Base-by-base conservation (phyloP, 2,329 filamentous ascomycete species). In the Penicillium sp. region DNA sequence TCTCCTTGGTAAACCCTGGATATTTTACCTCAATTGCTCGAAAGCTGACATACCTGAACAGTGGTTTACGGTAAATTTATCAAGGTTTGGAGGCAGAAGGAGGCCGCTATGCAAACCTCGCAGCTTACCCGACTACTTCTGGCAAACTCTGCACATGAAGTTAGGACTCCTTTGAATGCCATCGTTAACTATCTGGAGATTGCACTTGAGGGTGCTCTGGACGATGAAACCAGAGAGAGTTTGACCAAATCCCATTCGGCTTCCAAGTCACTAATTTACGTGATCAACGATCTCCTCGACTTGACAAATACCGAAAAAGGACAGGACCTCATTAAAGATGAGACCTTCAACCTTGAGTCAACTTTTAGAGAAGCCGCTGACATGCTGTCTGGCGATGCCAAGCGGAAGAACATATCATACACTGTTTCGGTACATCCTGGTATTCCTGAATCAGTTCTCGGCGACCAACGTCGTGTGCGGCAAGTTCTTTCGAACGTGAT, bases 161-260 rank as follows among this genome's bases (percentile, higher is more conserved):
- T 96, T 9, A 87, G 93, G 50, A 96, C 92, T 0, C 92, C 92
- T 0, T 77, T 96, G 2, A 96, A 96, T 68, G 92, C 92, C 17
- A 96, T 96, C 68, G 95, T 96, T 74, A 96, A 96, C 67, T 96
- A 95, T 65, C 82, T 96, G 1, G 92, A 96, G 66, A 96, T 96
- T 62, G 92, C 92, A 0, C 77, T 96, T 1, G 92, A 96, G 75
- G 91, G 91, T 0, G 78, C 81, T 0, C 78, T 96, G 3, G 92
- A 96, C 62, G 79, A 85, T 17, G 92, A 96, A 69, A 96, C 90
- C 0, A 82, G 93, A 21, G 92, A 96, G 6, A 95, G 94, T 59
- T 78, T 96, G 6, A 83, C 89, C 0, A 89, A 87, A 64, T 96
- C 92, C 0, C 90, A 96, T 70, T 95, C 91, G 0, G 92, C 92